These are phyloP conservation scores for Russula foetens DNA, from an alignment of 768 basidiomycete genomes.

Conservation along the genomic window DNA sequence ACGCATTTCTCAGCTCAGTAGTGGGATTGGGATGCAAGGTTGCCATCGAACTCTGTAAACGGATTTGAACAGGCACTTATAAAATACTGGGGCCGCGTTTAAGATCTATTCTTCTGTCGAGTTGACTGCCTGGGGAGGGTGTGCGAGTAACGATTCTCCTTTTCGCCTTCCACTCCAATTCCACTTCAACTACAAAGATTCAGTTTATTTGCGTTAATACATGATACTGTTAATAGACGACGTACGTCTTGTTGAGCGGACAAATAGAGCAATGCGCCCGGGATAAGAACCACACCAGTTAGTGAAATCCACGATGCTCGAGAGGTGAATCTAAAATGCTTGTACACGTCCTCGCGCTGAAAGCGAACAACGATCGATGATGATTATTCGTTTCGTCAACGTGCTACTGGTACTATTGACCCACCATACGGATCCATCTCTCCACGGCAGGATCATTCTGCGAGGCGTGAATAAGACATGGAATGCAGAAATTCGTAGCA, in stretches of 20 bases:
- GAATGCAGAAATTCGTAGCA: background rate
- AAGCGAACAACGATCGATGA: background rate
- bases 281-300: slow-evolving; percentile 57
- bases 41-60: slow-evolving; percentile 86
- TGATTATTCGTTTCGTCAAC: slow-evolving; percentile 6
- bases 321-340: slow-evolving; percentile 74
- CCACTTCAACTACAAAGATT: slow-evolving; percentile 38
- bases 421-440: slow-evolving; percentile 55
- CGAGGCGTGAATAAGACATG: slow-evolving; percentile 9
- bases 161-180: slow-evolving; percentile 46
- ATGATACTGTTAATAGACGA: slow-evolving; percentile 1
- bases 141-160: slow-evolving; percentile 32
- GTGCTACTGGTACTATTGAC: slow-evolving; percentile 2
- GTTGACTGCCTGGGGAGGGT: slow-evolving; percentile 10
- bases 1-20: slow-evolving; percentile 80
- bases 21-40: slow-evolving; percentile 81
- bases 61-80: slow-evolving; percentile 36
- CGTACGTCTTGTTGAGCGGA: slow-evolving; percentile 35
- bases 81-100: background rate
- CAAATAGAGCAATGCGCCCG: slow-evolving; percentile 44
- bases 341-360: slow-evolving; percentile 80
- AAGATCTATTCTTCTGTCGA: slow-evolving; percentile 14
- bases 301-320: slow-evolving; percentile 53
- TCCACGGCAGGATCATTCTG: slow-evolving; percentile 45
- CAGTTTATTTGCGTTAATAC: background rate